Evolutionary conservation across 2,329 filamentous ascomycete species (phyloP).

Genomic region (Tolypocladium paradoxum): DNA sequence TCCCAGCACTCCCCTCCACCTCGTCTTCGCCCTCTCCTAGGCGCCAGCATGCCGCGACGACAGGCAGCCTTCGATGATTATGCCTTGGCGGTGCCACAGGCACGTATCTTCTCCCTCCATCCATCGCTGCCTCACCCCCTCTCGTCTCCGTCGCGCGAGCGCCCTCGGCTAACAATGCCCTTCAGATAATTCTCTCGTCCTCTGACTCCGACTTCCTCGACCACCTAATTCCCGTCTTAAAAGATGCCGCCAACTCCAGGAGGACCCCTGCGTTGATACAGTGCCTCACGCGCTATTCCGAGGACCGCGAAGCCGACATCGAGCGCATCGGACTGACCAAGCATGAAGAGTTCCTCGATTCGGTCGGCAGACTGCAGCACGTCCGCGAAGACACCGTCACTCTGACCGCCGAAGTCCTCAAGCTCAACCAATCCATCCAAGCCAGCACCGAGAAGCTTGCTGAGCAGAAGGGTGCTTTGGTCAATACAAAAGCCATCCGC

Average conservation of each 20-base stretch:
- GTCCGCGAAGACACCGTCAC: constrained; percentile 85
- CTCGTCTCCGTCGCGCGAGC: background rate
- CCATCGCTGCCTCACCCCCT: background rate
- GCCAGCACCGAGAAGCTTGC: constrained; percentile 88
- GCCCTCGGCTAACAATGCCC: constrained; percentile 1
- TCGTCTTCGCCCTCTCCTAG: background rate
- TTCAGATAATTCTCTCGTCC: constrained; percentile 80
- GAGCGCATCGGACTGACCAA: constrained; percentile 91
- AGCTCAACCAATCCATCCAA: constrained; percentile 90
- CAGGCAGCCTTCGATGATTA: constrained; percentile 36
- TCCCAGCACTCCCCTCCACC: background rate
- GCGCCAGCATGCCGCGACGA: constrained; percentile 31
- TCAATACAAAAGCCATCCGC: constrained; percentile 82
- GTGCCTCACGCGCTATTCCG: constrained; percentile 61
- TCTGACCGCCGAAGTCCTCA: constrained; percentile 81
- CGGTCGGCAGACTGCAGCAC: constrained; percentile 85
- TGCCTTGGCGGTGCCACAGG: constrained; percentile 34
- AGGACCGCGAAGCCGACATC: constrained; percentile 81
- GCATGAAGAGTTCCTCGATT: constrained; percentile 91
- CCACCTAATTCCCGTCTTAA: constrained; percentile 86
- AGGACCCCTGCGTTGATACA: constrained; percentile 64
- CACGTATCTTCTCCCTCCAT: constrained; percentile 9
- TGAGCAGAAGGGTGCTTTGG: constrained; percentile 85
- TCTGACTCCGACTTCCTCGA: constrained; percentile 92
- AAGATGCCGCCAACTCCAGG: constrained; percentile 72